Base-by-base conservation (phyloP, 345 rosid genomes). In the Gossypium mustelinum region DNA sequence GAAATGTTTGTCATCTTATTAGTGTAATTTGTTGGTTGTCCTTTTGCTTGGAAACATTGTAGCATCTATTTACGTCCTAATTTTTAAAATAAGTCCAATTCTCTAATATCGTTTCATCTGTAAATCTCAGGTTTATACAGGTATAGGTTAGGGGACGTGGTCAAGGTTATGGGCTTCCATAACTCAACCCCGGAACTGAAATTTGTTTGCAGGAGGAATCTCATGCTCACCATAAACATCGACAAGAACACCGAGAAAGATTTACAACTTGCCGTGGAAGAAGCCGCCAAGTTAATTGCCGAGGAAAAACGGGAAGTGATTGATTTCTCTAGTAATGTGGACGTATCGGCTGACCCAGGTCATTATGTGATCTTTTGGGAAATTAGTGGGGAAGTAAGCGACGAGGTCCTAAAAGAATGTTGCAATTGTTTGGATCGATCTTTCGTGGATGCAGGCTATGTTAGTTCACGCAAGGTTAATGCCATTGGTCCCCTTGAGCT, bases 211-310 rank as follows among this genome's bases (percentile, higher is more conserved):
- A 84, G 99, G 82, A 90, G 86, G 44, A 96, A 88, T 77, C 86
- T 93, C 7, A 62, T 92, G 39, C 93, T 92, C 7, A 84, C 83
- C 16, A 87, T 95, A 78, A 95, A 93, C 88, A 95, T 92, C 7
- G 99, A 95, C 85, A 95, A 95, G 86, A 95, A 93, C 94, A 92
- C 97, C 0, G 98, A 93, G 69, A 78, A 86, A 55, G 99, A 93
- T 81, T 75, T 95, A 50, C 97, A 95, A 84, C 69, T 93, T 0
- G 82, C 97, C 0, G 94, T 92, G 0, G 92, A 91, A 58, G 83
- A 79, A 17, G 98, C 98, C 4, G 84, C 84, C 13, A 85, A 83
- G 79, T 75, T 86, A 56, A 75, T 88, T 56, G 84, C 93, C 0
- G 92, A 80, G 63, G 92, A 89, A 66, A 93, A 92, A 59, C 84